These are phyloP conservation scores for Boletus subparvulus DNA, from an alignment of 768 basidiomycete genomes.

Conservation along the genomic window DNA sequence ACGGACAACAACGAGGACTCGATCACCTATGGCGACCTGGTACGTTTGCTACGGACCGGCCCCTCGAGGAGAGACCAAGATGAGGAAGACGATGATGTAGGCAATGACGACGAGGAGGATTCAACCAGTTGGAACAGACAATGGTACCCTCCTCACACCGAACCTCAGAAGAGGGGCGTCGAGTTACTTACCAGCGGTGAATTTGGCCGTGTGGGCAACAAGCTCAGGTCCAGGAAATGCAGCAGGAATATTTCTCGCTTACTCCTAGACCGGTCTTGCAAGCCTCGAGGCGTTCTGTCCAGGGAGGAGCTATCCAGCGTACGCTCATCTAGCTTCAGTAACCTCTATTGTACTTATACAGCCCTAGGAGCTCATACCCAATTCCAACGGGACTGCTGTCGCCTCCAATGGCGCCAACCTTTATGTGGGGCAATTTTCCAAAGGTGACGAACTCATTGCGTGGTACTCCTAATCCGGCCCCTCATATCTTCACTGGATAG, in stretches of 20 bases:
- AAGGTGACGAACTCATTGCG: constrained; percentile 41
- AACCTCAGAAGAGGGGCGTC: constrained; percentile 64
- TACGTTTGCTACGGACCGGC: constrained; percentile 18
- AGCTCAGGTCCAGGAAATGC: constrained; percentile 43
- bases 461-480: background rate
- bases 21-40: constrained; percentile 28
- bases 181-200: constrained; percentile 73
- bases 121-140: constrained; percentile 19
- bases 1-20: background rate
- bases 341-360: background rate
- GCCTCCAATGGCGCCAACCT: constrained; percentile 70
- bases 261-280: constrained; percentile 43
- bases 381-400: constrained; percentile 77
- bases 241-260: constrained; percentile 49
- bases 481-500: constrained; percentile 37
- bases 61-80: constrained; percentile 34
- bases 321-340: constrained; percentile 22
- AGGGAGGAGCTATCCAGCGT: constrained; percentile 61
- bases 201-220: constrained; percentile 66
- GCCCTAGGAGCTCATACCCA: constrained; percentile 68
- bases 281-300: constrained; percentile 33
- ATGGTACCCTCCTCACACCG: constrained; percentile 44
- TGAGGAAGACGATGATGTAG: constrained; percentile 40
- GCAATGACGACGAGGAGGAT: constrained; percentile 35
- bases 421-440: constrained; percentile 84